Evolutionary conservation across 768 basidiomycete genomes (phyloP), one percentile per base, ranked within the genome.

Genomic region (Lentinula edodes): DNA sequence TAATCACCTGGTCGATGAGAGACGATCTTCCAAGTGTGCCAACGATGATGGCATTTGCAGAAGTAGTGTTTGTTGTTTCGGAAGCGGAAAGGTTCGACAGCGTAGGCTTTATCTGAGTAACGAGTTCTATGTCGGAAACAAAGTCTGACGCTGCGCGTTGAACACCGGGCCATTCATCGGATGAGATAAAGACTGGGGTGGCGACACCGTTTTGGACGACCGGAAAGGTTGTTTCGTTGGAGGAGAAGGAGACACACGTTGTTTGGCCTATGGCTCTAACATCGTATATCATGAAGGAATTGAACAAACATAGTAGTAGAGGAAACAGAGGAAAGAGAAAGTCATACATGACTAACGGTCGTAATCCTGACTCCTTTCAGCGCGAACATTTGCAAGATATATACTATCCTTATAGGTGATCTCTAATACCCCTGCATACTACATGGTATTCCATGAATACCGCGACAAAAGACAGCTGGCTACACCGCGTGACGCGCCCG

Each of bases 161-260:
- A 1, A 88, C 84, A 43, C 84, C 84, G 15, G 82, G 80, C 82
- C 83, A 87, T 53, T 88, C 86, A 55, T 85, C 84, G 0, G 75
- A 63, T 12, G 83, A 80, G 43, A 82, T 72, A 45, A 83, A 70
- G 20, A 86, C 74, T 2, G 82, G 80, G 1, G 81, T 74, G 1
- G 80, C 84, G 34, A 73, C 72, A 55, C 77, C 73, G 46, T 75
- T 75, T 63, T 70, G 71, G 46, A 83, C 81, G 58, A 84, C 69
- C 5, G 80, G 66, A 66, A 87, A 81, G 0, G 71, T 66, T 35
- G 72, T 70, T 35, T 18, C 20, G 8, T 56, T 41, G 15, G 69
- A 42, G 0, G 73, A 71, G 67, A 83, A 83, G 1, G 76, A 69
- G 64, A 82, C 81, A 62, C 83, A 83, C 9, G 76, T 71, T 23